These are phyloP conservation scores for Colletotrichum costaricense DNA, from an alignment of 2,329 filamentous ascomycete species.

Conservation along the genomic window DNA sequence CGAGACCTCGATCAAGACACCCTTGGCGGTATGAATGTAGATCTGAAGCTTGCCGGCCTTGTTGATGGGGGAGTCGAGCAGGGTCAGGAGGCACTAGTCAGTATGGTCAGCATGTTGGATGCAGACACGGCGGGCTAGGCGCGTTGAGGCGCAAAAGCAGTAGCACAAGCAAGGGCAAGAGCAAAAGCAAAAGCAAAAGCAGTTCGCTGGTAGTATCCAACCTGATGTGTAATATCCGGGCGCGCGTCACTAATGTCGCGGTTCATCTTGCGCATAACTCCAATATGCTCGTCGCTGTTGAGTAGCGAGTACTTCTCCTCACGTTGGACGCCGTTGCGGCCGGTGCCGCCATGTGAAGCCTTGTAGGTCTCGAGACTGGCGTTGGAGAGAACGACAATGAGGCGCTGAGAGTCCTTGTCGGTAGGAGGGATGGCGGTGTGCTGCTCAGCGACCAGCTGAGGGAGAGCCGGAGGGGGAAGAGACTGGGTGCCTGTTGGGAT, in stretches of 20 bases:
- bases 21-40: slow-evolving; percentile 97
- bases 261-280: slow-evolving; percentile 99
- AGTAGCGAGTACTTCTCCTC: slow-evolving; percentile 98
- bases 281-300: slow-evolving; percentile 99
- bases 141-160: slow-evolving; percentile 37
- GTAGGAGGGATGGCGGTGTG: slow-evolving; percentile 83
- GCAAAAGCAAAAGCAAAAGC: slow-evolving; percentile 22
- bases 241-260: slow-evolving; percentile 97
- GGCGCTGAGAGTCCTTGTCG: slow-evolving; percentile 90
- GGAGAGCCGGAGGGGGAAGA: slow-evolving; percentile 89
- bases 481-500: slow-evolving; percentile 83
- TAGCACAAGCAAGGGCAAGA: slow-evolving; percentile 24
- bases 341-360: slow-evolving; percentile 79
- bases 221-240: slow-evolving; percentile 98
- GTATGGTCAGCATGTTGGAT: slow-evolving; percentile 59
- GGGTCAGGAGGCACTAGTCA: slow-evolving; percentile 89
- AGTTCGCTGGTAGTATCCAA: slow-evolving; percentile 57
- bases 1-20: slow-evolving; percentile 96
- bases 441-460: slow-evolving; percentile 93
- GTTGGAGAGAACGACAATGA: slow-evolving; percentile 97
- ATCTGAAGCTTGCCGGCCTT: slow-evolving; percentile 98
- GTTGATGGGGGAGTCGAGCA: slow-evolving; percentile 98
- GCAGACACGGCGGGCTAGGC: slow-evolving; percentile 45
- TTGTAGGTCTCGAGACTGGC: slow-evolving; percentile 98
- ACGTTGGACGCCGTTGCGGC: slow-evolving; percentile 71